Evolutionary conservation across 805 yeast genomes (phyloP).

Genomic region (Candida multigemmis): DNA sequence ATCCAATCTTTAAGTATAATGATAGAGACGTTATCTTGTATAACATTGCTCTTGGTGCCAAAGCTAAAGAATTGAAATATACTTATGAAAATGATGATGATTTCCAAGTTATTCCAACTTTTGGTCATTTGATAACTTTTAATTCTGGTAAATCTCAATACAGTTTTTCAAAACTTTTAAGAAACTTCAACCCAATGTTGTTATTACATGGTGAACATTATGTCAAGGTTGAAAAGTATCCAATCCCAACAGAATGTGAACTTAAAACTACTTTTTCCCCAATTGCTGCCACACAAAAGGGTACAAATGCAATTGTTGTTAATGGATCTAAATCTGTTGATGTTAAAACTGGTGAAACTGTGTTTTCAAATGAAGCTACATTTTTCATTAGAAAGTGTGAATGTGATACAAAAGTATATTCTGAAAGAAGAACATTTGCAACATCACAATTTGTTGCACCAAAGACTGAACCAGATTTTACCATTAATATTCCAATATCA

Average conservation of each 20-base stretch:
- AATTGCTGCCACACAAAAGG: conserved; percentile 73
- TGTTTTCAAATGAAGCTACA: conserved; percentile 78
- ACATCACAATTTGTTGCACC: conserved; percentile 58
- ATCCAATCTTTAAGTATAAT: conserved; percentile 46
- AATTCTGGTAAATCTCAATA: conserved; percentile 47
- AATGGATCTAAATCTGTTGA: conserved; percentile 68
- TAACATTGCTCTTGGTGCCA: conserved; percentile 86
- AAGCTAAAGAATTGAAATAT: conserved; percentile 64
- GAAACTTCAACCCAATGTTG: conserved; percentile 81
- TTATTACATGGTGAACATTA: conserved; percentile 95
- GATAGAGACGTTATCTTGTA: conserved; percentile 72
- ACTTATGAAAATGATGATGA: conserved; percentile 67
- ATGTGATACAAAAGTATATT: conserved; percentile 40
- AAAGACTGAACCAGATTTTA: conserved; percentile 56
- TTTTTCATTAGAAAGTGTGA: conserved; percentile 73
- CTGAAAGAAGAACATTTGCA: conserved; percentile 51
- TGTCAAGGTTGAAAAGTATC: conserved; percentile 64
- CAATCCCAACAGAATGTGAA: conserved; percentile 65
- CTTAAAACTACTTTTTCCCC: conserved; percentile 58
- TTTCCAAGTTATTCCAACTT: conserved; percentile 82
- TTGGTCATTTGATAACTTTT: conserved; percentile 85
- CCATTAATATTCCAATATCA: conserved; percentile 45
- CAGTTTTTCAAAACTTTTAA: conserved; percentile 53
- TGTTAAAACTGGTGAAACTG: conserved; percentile 52
- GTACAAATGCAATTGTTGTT: conserved; percentile 72